Base-by-base conservation (phyloP, 139 green algal genomes). In the Micractinium sp. region DNA sequence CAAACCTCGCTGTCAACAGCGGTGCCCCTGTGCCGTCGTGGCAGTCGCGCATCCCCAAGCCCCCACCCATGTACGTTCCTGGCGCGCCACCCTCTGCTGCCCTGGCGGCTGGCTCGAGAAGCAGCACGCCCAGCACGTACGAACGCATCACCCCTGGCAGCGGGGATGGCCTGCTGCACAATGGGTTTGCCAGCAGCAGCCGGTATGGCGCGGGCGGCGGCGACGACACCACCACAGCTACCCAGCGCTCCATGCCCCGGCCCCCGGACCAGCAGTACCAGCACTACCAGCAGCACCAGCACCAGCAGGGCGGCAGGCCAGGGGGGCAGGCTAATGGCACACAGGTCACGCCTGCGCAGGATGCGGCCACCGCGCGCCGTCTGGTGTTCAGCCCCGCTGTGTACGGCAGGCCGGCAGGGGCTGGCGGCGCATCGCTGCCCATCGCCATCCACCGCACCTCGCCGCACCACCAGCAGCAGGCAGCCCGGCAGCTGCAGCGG, bases 381-480 rank as follows among this genome's bases (percentile, higher is more conserved):
- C 79, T 85, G 47, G 79, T 71, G 41, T 85, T 85, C 79, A 85
- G 47, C 47, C 79, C 79, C 29, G 29, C 27, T 16, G 47, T 56
- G 47, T 56, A 56, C 9, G 47, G 71, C 67, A 75, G 25, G 9
- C 20, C 1, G 9, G n/a, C 67, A 35, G 67, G 67, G 9, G 67
- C 23, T 13, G 22, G 67, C 29, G 31, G 16, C 4, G 31, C 71
- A 16, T 77, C 31, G 3, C 3, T 23, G 71, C 71, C 13, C 31
- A 33, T 38, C 14, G 7, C 63, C 63, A 27, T 71, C 63, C 31
- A 33, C 16, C 9, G 31, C 29, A 33, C 71, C 29, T 33, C 35
- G 71, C 29, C 29, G 31, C 15, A 16, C 71, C 71, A 31, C 31
- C 29, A 77, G 71, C 71, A 77, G 74, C 74, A 47, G 16, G 63